Evolutionary conservation across 2,329 filamentous ascomycete species (phyloP), one percentile per base, ranked within the genome.

Genomic region (Diaporthe caulivora): DNA sequence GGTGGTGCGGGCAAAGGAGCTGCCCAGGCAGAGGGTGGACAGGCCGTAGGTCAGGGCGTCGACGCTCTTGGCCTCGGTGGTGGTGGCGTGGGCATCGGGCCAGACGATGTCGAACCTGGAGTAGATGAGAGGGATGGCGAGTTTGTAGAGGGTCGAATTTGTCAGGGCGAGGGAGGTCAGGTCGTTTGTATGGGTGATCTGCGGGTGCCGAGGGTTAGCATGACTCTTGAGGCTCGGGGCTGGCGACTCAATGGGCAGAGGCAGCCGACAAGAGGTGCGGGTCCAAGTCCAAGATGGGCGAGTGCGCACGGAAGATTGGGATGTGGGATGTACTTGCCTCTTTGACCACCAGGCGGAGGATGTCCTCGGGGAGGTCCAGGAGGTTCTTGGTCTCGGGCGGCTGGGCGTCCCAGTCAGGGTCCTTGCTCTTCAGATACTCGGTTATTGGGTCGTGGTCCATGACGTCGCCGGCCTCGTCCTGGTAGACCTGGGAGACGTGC

Each of bases 71-170:
- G 92, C 88, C 70, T 92, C 91, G 77, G 93, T 90, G 2, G 89
- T 86, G 11, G 90, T 87, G 10, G 89, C 86, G 76, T 89, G 88
- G 42, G 90, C 90, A 79, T 96, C 94, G 0, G 94, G 94, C 94
- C 94, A 97, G 54, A 96, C 93, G 76, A 97, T 97, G 80, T 97
- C 94, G 82, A 97, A 97, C 74, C 93, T 90, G 24, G 93, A 93
- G 84, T 97, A 97, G 76, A 97, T 95, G 78, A 92, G 91, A 24
- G 94, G 94, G 31, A 94, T 91, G 0, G 93, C 90, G 71, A 97
- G 88, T 55, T 88, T 87, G 83, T 97, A 93, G 17, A 97, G 88
- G 37, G 92, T 91, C 18, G 94, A 95, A 83, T 95, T 94, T 55
- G 93, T 93, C 74, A 95, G 86, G 18, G 94, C 93, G 53, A 97